Conservation (phyloP, 768 basidiomycete genomes). For the Auricularia heimuer region DNA sequence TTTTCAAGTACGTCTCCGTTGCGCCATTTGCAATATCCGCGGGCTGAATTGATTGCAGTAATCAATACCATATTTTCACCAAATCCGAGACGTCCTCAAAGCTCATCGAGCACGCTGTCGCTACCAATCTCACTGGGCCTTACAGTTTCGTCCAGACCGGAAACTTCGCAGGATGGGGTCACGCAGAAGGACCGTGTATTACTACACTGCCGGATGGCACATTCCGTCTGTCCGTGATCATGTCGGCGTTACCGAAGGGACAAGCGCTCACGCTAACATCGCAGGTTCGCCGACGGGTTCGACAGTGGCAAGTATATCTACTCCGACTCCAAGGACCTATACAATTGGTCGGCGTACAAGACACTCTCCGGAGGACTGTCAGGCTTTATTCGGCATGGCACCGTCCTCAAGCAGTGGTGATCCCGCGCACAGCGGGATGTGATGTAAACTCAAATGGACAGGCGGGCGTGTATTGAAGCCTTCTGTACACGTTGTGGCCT, state of each 20-base stretch:
- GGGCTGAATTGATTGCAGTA: neutral
- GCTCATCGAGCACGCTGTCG: neutral
- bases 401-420: neutral
- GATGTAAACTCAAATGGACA: no score
- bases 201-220: neutral
- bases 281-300: neutral
- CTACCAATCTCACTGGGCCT: neutral
- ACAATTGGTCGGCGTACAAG: neutral
- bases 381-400: neutral
- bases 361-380: neutral
- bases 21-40: neutral
- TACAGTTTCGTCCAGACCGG: neutral
- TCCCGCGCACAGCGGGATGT: neutral
- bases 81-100: neutral
- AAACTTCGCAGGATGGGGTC: neutral
- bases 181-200: neutral
- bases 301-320: conserved; percentile 1
- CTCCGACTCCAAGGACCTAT: neutral
- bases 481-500: no score
- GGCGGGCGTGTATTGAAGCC: no score
- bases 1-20: neutral
- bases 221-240: neutral
- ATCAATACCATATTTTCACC: neutral
- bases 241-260: no score
- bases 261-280: neutral